These are phyloP conservation scores for Phytophthora hibernalis DNA, from an alignment of 352 stramenopile species.

Conservation along the genomic window DNA sequence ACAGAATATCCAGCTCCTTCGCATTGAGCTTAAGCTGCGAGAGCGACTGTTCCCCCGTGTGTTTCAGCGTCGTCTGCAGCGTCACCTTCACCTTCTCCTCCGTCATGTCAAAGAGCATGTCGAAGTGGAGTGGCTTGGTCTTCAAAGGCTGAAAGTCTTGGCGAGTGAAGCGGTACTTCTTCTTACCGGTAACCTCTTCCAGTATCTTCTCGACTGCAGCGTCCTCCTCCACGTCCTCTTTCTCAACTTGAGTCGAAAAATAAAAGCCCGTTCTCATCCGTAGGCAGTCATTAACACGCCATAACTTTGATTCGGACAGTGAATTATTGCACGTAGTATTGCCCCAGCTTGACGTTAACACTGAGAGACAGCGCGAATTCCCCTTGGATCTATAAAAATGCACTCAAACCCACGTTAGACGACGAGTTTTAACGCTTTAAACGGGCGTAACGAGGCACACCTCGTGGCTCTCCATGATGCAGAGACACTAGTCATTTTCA, in stretches of 20 bases:
- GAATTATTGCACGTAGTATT: background rate
- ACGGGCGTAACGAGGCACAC: background rate
- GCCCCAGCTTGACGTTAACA: constrained; percentile 7
- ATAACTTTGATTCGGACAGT: background rate
- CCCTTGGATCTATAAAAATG: background rate
- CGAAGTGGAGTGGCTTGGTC: constrained; percentile 78
- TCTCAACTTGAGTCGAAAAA: constrained; percentile 10
- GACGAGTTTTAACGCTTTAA: background rate
- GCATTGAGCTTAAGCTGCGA: constrained; percentile 74
- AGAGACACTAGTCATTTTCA: background rate
- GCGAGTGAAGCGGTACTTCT: constrained; percentile 81
- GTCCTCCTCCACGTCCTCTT: background rate
- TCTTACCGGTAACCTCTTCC: constrained; percentile 35
- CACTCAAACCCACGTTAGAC: background rate
- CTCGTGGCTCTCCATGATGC: background rate
- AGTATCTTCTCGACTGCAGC: background rate
- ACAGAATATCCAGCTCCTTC: constrained; percentile 75
- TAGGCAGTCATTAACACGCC: background rate
- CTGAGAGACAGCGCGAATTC: constrained; percentile 16
- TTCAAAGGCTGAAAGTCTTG: constrained; percentile 67
- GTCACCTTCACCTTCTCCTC: constrained; percentile 67
- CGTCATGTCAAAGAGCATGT: constrained; percentile 85
- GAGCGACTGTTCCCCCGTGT: constrained; percentile 47
- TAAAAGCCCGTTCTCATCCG: background rate
- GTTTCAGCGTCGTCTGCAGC: constrained; percentile 74